A percentile compares a stretch with the other conserved stretches of the same genome.
These are phyloP conservation scores for Fraxinus angustifolia DNA, from an alignment of 305 asterid genomes.

Conservation along the genomic window DNA sequence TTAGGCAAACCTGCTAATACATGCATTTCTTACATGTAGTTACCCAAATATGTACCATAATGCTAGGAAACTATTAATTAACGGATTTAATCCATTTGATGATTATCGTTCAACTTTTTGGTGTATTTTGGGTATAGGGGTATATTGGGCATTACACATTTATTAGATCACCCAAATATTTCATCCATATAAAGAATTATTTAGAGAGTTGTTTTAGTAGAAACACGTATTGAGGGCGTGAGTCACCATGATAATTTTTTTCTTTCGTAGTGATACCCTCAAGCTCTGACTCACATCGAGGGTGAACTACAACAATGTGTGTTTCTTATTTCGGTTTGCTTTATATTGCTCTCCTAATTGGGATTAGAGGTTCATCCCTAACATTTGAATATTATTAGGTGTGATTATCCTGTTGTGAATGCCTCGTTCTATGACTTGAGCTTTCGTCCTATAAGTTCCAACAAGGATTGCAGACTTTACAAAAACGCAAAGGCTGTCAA, in stretches of 20 bases:
- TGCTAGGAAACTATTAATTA: neutral
- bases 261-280: neutral
- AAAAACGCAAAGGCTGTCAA: constrained; percentile 61
- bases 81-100: neutral
- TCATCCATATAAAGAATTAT: neutral
- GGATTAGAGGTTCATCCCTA: neutral
- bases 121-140: neutral
- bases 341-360: neutral
- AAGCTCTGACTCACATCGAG: neutral
- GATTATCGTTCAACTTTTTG: neutral
- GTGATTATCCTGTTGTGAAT: constrained; percentile 87
- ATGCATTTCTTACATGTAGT: neutral
- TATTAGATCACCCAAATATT: neutral
- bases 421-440: constrained; percentile 87
- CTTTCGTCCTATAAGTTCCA: constrained; percentile 63
- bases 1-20: neutral
- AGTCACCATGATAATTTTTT: neutral
- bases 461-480: constrained; percentile 80
- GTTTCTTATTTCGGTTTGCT: neutral
- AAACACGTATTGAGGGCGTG: neutral
- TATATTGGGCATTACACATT: neutral
- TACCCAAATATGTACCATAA: neutral
- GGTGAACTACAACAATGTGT: neutral
- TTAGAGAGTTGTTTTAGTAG: neutral
- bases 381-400: constrained; percentile 36